Conservation (phyloP, 176 grass and related monocot species). For the Chloris gayana region DNA sequence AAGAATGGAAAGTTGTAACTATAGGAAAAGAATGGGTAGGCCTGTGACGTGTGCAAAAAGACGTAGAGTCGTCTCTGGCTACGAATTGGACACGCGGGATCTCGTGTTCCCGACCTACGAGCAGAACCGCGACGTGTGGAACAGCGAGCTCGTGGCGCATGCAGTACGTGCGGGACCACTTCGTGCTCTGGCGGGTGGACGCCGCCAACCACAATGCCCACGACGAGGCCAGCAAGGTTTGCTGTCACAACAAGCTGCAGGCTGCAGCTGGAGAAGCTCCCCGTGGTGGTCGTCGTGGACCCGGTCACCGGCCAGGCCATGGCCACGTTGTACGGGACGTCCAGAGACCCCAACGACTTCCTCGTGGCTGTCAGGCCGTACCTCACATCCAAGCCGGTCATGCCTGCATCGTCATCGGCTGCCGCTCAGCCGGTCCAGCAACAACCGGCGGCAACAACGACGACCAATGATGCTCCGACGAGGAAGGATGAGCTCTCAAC, state of each 20-base stretch:
- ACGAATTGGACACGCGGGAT: not conserved
- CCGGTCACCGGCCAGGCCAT: slow-evolving; percentile 26
- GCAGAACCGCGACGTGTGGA: slow-evolving; percentile 31
- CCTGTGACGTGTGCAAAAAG: no score
- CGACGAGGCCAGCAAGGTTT: slow-evolving; percentile 18
- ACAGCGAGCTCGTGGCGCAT: not conserved
- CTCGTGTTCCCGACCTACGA: not conserved
- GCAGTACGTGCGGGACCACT: not conserved
- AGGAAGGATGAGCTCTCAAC: no score
- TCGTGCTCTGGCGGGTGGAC: slow-evolving; percentile 24
- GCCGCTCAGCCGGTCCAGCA: no score
- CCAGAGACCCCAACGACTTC: slow-evolving; percentile 14
- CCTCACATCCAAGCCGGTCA: not conserved
- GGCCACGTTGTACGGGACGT: not conserved
- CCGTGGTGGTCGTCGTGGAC: slow-evolving; percentile 25
- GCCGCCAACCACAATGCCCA: not conserved
- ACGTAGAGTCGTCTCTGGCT: no score
- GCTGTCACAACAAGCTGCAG: not conserved
- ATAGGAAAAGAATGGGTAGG: no score
- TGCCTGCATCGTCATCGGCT: not conserved
- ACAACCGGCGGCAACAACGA: no score
- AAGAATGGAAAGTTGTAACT: no score
- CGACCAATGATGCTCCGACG: not conserved
- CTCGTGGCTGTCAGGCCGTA: not conserved
- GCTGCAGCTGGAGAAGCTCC: not conserved